Evolutionary conservation across 228 moss, liverwort and hornwort species (phyloP).

Genomic region (Sphagnum fallax): DNA sequence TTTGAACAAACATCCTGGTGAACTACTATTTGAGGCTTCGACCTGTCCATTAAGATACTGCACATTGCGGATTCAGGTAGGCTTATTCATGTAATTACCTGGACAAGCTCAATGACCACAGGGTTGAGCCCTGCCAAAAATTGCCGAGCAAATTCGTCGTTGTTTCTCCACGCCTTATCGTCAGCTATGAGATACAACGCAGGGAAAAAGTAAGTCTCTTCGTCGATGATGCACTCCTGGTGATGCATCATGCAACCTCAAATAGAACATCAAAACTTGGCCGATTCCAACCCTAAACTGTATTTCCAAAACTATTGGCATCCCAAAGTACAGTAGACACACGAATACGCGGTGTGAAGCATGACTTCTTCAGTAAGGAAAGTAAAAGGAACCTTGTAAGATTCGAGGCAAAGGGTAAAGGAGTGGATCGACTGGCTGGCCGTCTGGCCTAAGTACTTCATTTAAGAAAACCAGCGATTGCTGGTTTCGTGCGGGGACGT

Average conservation of each 20-base stretch:
- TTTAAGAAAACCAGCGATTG: not conserved
- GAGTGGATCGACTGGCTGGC: constrained; percentile 7
- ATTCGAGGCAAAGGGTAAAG: constrained; percentile 24
- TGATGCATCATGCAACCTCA: not conserved
- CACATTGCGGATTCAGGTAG: not conserved
- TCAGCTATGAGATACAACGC: not conserved
- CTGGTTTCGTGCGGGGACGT: constrained; percentile 6
- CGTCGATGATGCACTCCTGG: no score
- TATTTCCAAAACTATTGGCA: not conserved
- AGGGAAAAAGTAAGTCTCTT: no score
- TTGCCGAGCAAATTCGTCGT: constrained; percentile 41
- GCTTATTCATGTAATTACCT: constrained; percentile 4
- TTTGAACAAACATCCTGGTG: not conserved
- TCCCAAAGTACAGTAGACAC: not conserved
- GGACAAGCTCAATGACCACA: constrained; percentile 26
- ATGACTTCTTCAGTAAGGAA: not conserved
- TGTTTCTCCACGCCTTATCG: constrained; percentile 27
- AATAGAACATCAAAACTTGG: not conserved
- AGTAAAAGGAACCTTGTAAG: constrained; percentile 9
- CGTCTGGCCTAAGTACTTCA: constrained; percentile 17
- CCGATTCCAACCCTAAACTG: not conserved
- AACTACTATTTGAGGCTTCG: not conserved
- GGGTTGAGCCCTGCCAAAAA: constrained; percentile 45
- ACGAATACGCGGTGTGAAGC: not conserved
- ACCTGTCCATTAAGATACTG: not conserved